Evolutionary conservation across 345 rosid genomes (phyloP), one percentile per base, ranked within the genome.

Genomic region (Aurinia saxatilis): DNA sequence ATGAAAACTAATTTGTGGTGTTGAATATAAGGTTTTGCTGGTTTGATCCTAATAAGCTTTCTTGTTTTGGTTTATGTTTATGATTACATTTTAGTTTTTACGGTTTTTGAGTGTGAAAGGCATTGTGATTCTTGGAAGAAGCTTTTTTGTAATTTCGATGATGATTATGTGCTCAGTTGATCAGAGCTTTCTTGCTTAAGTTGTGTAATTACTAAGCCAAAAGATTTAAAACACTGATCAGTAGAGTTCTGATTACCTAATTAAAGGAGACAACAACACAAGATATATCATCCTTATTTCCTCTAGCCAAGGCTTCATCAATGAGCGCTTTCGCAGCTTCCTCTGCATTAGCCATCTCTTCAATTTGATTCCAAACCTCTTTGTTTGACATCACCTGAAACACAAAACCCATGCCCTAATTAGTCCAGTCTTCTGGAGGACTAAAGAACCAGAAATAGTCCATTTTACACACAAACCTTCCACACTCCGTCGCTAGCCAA

Each of bases 401-500:
- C 31, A 6, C 29, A 4, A 18, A 44, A 37, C 41, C 11, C n/a
- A 17, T 13, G 44, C 49, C 10, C 13, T 3, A 14, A 10, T 1
- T 7, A 64, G 25, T 51, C 13, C 34, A 39, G 8, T 21, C 21
- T 23, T 60, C 46, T n/a, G 6, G 16, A 33, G 3, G 7, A 30
- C 40, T 30, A 30, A n/a, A 8, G 0, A 13, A 5, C 7, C 14
- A 16, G 6, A 1, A 42, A 14, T 15, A 31, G 34, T 19, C 16
- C 15, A 13, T 6, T 14, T 1, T 41, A 57, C 41, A 16, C 19
- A 11, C 2, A 25, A 29, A 75, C 87, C 82, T 80, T 84, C 82
- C 86, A 77, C 0, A 78, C 61, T 34, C 82, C 86, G 59, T 82
- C 87, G 34, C 90, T 77, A 6, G 85, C 87, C 68, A 84, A 63